Conservation (phyloP, 441 rosid species). For the Gossypium davidsonii region DNA sequence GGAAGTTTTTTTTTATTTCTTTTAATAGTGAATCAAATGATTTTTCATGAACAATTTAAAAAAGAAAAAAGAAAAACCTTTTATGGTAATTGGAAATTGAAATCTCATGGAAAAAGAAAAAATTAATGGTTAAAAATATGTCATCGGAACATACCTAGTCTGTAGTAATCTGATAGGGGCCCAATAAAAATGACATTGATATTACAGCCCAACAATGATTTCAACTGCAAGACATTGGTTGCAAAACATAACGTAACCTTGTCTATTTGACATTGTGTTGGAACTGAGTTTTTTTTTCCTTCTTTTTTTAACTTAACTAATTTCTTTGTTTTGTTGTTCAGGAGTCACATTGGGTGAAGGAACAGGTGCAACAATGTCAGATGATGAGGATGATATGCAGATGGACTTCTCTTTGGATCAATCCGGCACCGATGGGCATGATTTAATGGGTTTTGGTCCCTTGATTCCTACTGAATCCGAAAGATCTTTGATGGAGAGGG, state of each 20-base stretch:
- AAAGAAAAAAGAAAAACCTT: too few relatives aligned
- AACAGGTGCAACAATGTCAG: conserved; percentile 88
- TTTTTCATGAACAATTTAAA: too few relatives aligned
- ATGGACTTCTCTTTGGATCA: conserved; percentile 78
- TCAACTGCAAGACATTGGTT: neutral
- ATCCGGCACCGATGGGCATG: conserved; percentile 54
- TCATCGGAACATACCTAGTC: too few relatives aligned
- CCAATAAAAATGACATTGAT: neutral
- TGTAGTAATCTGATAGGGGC: neutral
- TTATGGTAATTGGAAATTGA: too few relatives aligned
- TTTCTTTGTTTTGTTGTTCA: conserved; percentile 17
- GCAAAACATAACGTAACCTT: neutral
- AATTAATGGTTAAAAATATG: too few relatives aligned
- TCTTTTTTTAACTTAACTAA: neutral
- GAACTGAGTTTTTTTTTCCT: too few relatives aligned
- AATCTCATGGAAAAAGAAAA: too few relatives aligned
- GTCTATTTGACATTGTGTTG: too few relatives aligned
- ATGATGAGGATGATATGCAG: conserved; percentile 79
- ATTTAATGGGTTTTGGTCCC: conserved; percentile 87
- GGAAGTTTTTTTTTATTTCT: too few relatives aligned
- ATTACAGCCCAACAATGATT: neutral
- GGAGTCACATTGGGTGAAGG: conserved; percentile 81
- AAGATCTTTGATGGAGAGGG: conserved; percentile 95
- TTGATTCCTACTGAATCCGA: conserved; percentile 90
- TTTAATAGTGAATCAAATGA: too few relatives aligned